Evolutionary conservation across 2,329 filamentous ascomycete genomes (phyloP).

Genomic region (Phialophora macrospora): DNA sequence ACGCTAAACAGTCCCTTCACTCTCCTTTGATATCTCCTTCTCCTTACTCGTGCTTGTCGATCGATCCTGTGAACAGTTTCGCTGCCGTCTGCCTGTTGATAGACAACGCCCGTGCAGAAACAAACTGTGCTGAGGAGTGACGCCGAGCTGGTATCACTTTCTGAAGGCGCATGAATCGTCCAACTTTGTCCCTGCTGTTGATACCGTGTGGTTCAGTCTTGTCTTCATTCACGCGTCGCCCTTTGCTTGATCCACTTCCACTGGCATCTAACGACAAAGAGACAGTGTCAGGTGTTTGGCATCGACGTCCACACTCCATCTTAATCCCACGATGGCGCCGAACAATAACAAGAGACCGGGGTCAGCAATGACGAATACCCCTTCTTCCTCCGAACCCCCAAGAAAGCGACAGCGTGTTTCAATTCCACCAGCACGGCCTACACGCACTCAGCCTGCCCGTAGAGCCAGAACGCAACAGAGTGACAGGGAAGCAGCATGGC

Average conservation of each 20-base stretch:
- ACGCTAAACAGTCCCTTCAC: not conserved
- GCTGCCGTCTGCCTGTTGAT: not conserved
- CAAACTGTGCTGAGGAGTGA: not conserved
- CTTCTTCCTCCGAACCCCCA: not conserved
- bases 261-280: not conserved
- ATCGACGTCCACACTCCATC: not conserved
- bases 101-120: not conserved
- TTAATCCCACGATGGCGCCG: not conserved
- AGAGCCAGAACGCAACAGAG: not conserved
- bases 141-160: not conserved
- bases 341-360: not conserved
- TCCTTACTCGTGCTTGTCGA: not conserved
- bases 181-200: not conserved
- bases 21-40: not conserved
- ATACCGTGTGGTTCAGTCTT: not conserved
- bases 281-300: not conserved
- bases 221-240: not conserved
- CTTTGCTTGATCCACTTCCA: not conserved
- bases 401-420: constrained; percentile 3
- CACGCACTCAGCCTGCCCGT: not conserved
- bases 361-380: not conserved
- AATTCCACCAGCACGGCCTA: not conserved
- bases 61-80: not conserved
- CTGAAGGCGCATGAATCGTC: not conserved
- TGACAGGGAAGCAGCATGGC: not conserved